These are phyloP conservation scores for Rosa chinensis DNA, from an alignment of 306 rosid genomes.

Conservation along the genomic window DNA sequence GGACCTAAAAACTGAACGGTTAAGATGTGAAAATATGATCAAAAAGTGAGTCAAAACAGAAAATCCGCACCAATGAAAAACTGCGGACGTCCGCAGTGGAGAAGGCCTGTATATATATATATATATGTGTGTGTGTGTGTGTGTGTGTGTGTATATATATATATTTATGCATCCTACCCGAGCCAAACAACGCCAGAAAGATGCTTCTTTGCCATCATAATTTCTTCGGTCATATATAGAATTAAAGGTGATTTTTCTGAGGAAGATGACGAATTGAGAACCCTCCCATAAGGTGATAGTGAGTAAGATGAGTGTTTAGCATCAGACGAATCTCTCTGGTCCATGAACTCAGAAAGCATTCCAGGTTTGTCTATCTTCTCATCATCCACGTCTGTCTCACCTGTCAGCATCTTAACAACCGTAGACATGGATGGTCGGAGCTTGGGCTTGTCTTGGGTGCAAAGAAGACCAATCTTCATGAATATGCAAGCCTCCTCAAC, in stretches of 20 bases:
- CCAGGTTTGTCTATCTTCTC: conserved; percentile 63
- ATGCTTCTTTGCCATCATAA: conserved; percentile 18
- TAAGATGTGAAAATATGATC: too few species aligned
- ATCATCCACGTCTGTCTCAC: conserved; percentile 46
- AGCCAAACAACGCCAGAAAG: conserved; percentile 2
- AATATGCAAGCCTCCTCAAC: conserved; percentile 59
- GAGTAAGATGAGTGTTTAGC: conserved; percentile 30
- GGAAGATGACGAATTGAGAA: conserved; percentile 38
- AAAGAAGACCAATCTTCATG: conserved; percentile 67
- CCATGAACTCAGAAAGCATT: conserved; percentile 54
- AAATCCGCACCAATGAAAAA: too few species aligned
- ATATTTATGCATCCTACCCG: too few species aligned
- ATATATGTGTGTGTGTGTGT: too few species aligned
- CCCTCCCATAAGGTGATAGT: conserved; percentile 16
- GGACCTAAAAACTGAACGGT: too few species aligned
- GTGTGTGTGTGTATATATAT: too few species aligned
- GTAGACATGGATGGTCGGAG: conserved; percentile 73
- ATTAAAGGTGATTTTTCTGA: conserved; percentile 60
- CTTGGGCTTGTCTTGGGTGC: conserved; percentile 82
- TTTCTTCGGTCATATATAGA: conserved; percentile 57
- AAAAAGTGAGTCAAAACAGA: too few species aligned
- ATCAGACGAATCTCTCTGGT: conserved; percentile 23
- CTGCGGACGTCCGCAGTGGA: too few species aligned
- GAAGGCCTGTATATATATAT: too few species aligned
- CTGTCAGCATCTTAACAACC: conserved; percentile 62